A percentile compares a stretch with the other conserved stretches of the same genome.
These are phyloP conservation scores for Saxophila tyrrhenica DNA, from an alignment of 495 filamentous ascomycete species.

Conservation along the genomic window DNA sequence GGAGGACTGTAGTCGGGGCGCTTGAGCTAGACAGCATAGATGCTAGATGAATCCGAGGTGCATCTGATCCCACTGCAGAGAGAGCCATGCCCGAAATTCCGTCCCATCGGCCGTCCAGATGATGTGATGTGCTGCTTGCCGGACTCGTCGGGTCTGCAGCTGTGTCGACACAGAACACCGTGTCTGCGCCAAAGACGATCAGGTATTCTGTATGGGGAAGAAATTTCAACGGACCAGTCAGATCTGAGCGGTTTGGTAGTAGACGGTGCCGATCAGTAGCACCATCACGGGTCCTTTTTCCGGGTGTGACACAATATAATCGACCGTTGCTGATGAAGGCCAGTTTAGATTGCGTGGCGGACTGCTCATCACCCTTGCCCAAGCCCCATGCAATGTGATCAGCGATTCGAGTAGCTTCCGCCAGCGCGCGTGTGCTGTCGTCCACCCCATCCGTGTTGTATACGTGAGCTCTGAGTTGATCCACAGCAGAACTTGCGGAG, in stretches of 20 bases:
- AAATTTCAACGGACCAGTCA: background rate
- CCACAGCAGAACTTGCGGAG: background rate
- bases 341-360: background rate
- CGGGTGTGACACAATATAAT: background rate
- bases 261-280: background rate
- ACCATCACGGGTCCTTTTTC: background rate
- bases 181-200: background rate
- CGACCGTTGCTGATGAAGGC: background rate
- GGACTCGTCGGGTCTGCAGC: background rate
- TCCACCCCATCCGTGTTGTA: background rate
- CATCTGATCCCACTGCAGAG: background rate
- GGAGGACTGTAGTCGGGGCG: constrained; percentile 5
- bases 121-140: background rate
- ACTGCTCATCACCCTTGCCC: background rate
- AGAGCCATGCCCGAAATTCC: background rate
- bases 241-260: background rate
- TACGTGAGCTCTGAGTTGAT: background rate
- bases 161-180: background rate
- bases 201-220: background rate
- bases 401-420: background rate
- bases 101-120: constrained; percentile 5
- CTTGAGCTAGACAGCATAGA: constrained; percentile 7
- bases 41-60: background rate
- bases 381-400: background rate
- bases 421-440: background rate